Percentiles rank a stretch among this genome's conserved stretches.
These are phyloP conservation scores for Colletotrichum sp. DNA, from an alignment of 2,329 filamentous ascomycete genomes.

Conservation along the genomic window DNA sequence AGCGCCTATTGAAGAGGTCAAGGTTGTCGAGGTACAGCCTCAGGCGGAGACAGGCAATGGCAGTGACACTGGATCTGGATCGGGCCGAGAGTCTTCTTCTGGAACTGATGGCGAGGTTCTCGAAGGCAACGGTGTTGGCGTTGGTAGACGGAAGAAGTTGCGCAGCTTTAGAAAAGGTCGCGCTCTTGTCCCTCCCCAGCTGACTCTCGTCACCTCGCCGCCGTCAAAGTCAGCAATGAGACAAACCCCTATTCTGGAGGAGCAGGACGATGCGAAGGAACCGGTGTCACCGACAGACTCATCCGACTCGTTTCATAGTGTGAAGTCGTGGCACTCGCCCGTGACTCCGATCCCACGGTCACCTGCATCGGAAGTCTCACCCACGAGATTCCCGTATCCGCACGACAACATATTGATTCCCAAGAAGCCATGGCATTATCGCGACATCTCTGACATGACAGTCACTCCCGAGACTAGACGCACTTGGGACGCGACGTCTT, in stretches of 20 bases:
- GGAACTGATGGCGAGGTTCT: slow-evolving; percentile 28
- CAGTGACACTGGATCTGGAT: neutral
- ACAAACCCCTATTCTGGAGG: slow-evolving; percentile 5
- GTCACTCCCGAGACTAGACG: slow-evolving; percentile 35
- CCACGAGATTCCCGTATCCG: slow-evolving; percentile 39
- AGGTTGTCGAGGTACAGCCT: neutral
- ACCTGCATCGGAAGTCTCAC: slow-evolving; percentile 42
- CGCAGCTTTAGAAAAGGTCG: slow-evolving; percentile 32
- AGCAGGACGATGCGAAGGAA: slow-evolving; percentile 25
- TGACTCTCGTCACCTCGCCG: slow-evolving; percentile 41
- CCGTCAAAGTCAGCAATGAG: slow-evolving; percentile 34
- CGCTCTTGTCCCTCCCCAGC: slow-evolving; percentile 31
- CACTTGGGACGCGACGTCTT: slow-evolving; percentile 32
- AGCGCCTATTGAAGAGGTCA: neutral
- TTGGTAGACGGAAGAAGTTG: slow-evolving; percentile 34
- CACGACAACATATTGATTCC: slow-evolving; percentile 44
- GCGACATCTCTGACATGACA: slow-evolving; percentile 37
- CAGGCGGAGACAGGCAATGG: neutral
- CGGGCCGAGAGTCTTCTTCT: neutral
- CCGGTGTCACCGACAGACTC: slow-evolving; percentile 50
- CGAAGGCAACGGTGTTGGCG: slow-evolving; percentile 32
- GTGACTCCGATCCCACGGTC: slow-evolving; percentile 49
- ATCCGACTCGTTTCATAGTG: slow-evolving; percentile 60
- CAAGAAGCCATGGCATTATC: slow-evolving; percentile 32
- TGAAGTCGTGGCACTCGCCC: slow-evolving; percentile 57